phyloP scores from a whole-genome alignment of 192 early-diverging fungal species.

The Coemansia sp. region DNA sequence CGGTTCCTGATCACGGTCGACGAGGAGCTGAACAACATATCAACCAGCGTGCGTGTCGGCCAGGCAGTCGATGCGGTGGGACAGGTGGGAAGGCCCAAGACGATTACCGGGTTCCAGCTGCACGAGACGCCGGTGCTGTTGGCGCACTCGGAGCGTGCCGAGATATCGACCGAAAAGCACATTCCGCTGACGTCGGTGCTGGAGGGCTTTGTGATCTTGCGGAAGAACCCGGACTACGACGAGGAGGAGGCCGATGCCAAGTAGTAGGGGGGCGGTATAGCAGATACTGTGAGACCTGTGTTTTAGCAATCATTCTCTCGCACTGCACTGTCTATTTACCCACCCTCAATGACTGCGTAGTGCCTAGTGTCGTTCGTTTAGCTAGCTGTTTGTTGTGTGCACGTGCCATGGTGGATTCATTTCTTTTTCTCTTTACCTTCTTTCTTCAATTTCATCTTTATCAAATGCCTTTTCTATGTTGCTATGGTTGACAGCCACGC shows the following conservation, averaged over 20 bases:
- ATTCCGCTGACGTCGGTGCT: constrained; percentile 77
- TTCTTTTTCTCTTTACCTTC: no score
- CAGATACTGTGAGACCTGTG: no score
- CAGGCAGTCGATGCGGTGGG: constrained; percentile 99
- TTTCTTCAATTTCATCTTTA: no score
- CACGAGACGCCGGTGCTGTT: constrained; percentile 96
- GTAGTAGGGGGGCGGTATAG: neutral
- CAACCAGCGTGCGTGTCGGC: constrained; percentile 92
- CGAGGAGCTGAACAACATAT: constrained; percentile 76
- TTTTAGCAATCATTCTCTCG: no score
- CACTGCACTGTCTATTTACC: no score
- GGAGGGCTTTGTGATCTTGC: constrained; percentile 95
- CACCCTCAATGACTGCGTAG: no score
- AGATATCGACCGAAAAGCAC: constrained; percentile 97
- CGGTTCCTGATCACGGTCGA: constrained; percentile 97
- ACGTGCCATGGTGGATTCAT: no score
- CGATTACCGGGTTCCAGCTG: constrained; percentile 99
- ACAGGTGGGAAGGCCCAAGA: constrained; percentile 97
- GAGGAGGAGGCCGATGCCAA: constrained; percentile 55
- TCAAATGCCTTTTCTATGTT: no score
- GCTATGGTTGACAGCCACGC: no score
- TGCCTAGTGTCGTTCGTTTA: no score
- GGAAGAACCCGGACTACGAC: constrained; percentile 88
- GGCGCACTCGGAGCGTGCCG: constrained; percentile 94
- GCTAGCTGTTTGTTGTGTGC: no score